These are phyloP conservation scores for Talinum fruticosum DNA, from an alignment of 148 eudicot genomes.

Conservation along the genomic window DNA sequence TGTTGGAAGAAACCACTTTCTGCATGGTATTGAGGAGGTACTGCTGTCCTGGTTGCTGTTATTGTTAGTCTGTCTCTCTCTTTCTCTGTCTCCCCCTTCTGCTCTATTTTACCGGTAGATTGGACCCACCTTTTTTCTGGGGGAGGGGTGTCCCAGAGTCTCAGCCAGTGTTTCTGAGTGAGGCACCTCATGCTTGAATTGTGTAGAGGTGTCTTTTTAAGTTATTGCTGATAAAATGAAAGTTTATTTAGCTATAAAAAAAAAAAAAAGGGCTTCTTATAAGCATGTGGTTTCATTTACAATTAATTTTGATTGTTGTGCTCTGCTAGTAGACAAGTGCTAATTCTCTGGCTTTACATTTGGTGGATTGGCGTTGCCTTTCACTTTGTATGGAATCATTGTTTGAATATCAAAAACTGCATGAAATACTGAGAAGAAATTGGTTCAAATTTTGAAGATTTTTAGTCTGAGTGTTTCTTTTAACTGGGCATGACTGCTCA, in stretches of 20 bases:
- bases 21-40: conserved; percentile 87
- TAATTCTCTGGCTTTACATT: no score
- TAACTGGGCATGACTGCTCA: background rate
- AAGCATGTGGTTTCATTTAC: background rate
- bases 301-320: no score
- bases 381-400: no score
- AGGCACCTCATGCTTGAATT: background rate
- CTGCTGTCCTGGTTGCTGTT: background rate
- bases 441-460: background rate
- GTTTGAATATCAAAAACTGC: background rate
- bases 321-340: no score
- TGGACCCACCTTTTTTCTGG: background rate
- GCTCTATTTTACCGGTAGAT: background rate
- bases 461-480: background rate
- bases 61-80: background rate
- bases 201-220: background rate
- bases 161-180: background rate
- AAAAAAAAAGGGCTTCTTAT: no score
- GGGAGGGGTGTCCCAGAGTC: background rate
- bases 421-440: background rate
- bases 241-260: background rate
- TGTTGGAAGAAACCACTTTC: conserved; percentile 87
- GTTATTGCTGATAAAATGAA: no score
- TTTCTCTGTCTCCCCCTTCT: background rate
- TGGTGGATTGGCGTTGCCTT: no score